Conservation (phyloP, 805 yeast genomes). For the Myxozyma neglecta region DNA sequence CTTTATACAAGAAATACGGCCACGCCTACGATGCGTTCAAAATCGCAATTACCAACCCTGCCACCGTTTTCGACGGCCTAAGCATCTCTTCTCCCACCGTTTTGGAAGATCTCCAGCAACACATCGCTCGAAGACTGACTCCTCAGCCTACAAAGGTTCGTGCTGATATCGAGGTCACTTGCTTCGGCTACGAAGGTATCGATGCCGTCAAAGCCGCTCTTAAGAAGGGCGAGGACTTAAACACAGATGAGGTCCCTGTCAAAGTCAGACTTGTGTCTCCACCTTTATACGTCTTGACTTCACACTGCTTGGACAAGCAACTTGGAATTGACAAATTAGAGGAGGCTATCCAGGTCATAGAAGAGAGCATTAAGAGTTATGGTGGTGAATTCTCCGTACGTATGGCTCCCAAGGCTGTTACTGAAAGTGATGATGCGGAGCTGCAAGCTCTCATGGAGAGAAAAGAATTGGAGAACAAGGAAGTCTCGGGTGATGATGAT, state of each 20-base stretch:
- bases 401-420: slow-evolving; percentile 98
- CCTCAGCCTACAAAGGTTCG: slow-evolving; percentile 98
- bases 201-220: slow-evolving; percentile 93
- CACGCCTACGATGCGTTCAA: slow-evolving; percentile 98
- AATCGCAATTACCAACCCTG: slow-evolving; percentile 87
- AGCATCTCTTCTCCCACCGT: slow-evolving; percentile 70
- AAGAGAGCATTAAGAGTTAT: slow-evolving; percentile 62
- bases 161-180: slow-evolving; percentile 97
- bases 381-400: slow-evolving; percentile 90
- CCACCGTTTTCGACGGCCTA: slow-evolving; percentile 76
- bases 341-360: slow-evolving; percentile 75
- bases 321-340: slow-evolving; percentile 80
- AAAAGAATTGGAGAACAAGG: slow-evolving; percentile 84
- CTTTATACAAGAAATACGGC: slow-evolving; percentile 89
- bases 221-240: slow-evolving; percentile 76
- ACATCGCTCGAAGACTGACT: slow-evolving; percentile 89
- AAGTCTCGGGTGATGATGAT: slow-evolving; percentile 74
- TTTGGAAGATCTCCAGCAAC: slow-evolving; percentile 78
- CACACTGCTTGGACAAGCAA: slow-evolving; percentile 88
- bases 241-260: slow-evolving; percentile 83
- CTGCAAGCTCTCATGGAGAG: slow-evolving; percentile 92
- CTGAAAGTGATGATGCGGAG: slow-evolving; percentile 98
- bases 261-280: slow-evolving; percentile 97
- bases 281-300: slow-evolving; percentile 89
- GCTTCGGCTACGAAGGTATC: slow-evolving; percentile 95